These are phyloP conservation scores for Hypoxylon sp. DNA, from an alignment of 2,329 filamentous ascomycete species.

Conservation along the genomic window DNA sequence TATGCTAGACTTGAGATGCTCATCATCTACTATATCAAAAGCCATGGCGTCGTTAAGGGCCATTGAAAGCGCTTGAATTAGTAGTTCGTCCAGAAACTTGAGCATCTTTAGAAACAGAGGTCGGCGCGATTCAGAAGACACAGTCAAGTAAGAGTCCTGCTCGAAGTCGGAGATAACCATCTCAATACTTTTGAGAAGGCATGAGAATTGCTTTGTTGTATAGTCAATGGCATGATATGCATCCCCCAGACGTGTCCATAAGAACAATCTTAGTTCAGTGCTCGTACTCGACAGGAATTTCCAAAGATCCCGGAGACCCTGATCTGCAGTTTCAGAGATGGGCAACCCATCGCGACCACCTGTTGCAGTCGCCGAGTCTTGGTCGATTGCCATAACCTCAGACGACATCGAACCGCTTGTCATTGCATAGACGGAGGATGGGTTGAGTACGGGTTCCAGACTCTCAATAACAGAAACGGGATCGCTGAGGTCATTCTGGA, in stretches of 20 bases:
- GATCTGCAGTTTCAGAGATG: conserved; percentile 65
- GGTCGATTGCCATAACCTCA: conserved; percentile 37
- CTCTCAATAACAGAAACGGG: conserved; percentile 89
- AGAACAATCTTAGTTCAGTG: conserved; percentile 83
- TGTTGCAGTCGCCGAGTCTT: conserved; percentile 28
- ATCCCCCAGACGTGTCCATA: conserved; percentile 92
- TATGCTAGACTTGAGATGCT: conserved; percentile 80
- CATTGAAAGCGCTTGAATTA: conserved; percentile 77
- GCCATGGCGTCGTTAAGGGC: conserved; percentile 74
- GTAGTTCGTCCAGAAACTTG: conserved; percentile 81
- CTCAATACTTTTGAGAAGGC: conserved; percentile 86
- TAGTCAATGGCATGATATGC: conserved; percentile 90
- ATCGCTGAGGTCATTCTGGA: conserved; percentile 84
- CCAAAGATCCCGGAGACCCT: conserved; percentile 80
- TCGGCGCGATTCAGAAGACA: conserved; percentile 73
- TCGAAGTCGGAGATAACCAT: conserved; percentile 76
- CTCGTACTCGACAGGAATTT: conserved; percentile 86
- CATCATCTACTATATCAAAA: conserved; percentile 87
- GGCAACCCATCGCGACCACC: conserved; percentile 51
- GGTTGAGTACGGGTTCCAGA: conserved; percentile 90
- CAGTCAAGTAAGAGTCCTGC: conserved; percentile 72
- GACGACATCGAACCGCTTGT: conserved; percentile 38
- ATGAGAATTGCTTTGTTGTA: conserved; percentile 87
- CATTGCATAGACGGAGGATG: conserved; percentile 65
- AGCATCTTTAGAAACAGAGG: conserved; percentile 80